phyloP scores from a whole-genome alignment of 2,329 filamentous ascomycete genomes.

The Cladophialophora carrionii region DNA sequence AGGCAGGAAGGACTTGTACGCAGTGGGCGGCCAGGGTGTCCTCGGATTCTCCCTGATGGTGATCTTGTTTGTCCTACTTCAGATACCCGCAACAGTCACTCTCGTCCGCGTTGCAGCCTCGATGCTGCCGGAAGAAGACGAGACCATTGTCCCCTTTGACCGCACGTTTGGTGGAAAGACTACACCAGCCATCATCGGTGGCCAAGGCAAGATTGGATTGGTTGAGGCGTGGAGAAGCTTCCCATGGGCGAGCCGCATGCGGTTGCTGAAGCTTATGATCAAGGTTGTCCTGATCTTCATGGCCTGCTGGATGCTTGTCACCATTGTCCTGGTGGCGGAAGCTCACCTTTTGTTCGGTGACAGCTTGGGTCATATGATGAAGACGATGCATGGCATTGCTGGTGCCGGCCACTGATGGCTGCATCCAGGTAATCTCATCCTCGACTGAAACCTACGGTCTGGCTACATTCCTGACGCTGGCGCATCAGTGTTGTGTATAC shows the following conservation, averaged over 20 bases:
- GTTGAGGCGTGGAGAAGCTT: constrained; percentile 80
- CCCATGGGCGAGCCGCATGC: constrained; percentile 69
- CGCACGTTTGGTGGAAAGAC: constrained; percentile 79
- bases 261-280: constrained; percentile 73
- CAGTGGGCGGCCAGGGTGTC: constrained; percentile 46
- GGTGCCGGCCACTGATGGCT: constrained; percentile 15
- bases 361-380: constrained; percentile 37
- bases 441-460: not conserved
- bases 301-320: constrained; percentile 54
- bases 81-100: constrained; percentile 75
- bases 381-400: constrained; percentile 34
- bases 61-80: constrained; percentile 62
- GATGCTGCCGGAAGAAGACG: constrained; percentile 76
- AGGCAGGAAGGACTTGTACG: constrained; percentile 47
- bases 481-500: constrained; percentile 2
- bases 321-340: constrained; percentile 58
- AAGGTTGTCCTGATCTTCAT: constrained; percentile 68
- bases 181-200: constrained; percentile 72
- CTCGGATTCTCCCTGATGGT: constrained; percentile 51
- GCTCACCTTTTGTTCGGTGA: constrained; percentile 53
- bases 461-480: not conserved
- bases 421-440: not conserved
- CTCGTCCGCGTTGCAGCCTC: constrained; percentile 85
- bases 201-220: constrained; percentile 70
- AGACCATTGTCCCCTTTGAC: constrained; percentile 88